Base-by-base conservation (phyloP, 208 protist genomes). In the Spongospora subterranea region DNA sequence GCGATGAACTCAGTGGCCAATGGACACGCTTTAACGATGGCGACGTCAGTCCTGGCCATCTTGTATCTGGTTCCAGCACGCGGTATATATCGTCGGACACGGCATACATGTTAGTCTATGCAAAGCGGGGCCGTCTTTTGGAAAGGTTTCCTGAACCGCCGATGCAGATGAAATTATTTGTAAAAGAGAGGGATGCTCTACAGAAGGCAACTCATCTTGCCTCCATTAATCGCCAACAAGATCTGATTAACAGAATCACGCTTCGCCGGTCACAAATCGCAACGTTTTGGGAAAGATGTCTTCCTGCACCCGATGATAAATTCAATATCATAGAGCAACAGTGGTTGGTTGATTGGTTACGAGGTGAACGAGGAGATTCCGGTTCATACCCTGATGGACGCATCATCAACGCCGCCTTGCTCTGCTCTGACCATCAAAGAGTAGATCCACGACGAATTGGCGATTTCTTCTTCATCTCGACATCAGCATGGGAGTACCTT, bases 11-110 rank as follows among this genome's bases (percentile, higher is more conserved):
- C 17, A 82, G 17, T 35, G 71, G 71, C 6, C 17, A 6, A 6
- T 82, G 71, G 71, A 45, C n/a, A 20, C n/a, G 40, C 6, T n/a
- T 82, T 6, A 82, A 82, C n/a, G 71, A 82, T 43, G 71, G 35
- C 71, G 71, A 82, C 17, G 40, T 82, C 71, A n/a, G 71, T 43
- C 71, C 71, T 13, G 71, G 71, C n/a, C 71, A 82, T 6, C 71
- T 82, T 6, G 71, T 82, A 20, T n/a, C 6, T 20, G n/a, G 35
- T 13, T 35, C 71, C 17, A 43, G 13, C 35, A 82, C 71, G 17
- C n/a, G 35, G 17, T n/a, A n/a, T 43, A 82, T 82, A 6, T 82
- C 17, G 17, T 82, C 71, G 6, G 71, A 82, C n/a, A 82, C 71
- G 6, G 71, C 71, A 6, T 82, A 82, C n/a, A 82, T 82, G 71